phyloP scores from a whole-genome alignment of 2,329 filamentous ascomycete species.

The Aspergillus sp. region DNA sequence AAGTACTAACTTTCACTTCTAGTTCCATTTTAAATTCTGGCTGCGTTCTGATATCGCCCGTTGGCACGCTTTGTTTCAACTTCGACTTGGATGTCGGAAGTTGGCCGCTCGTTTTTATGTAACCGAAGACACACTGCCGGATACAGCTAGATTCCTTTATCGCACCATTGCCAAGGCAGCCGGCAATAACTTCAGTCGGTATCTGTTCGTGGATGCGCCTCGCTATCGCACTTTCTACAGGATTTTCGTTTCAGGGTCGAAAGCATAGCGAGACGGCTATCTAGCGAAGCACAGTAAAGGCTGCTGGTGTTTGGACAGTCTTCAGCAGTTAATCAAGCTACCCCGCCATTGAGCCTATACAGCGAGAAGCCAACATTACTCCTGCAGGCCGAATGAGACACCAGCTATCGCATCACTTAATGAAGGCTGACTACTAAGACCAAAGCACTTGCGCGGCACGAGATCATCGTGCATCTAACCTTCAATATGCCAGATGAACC shows the following conservation, averaged over 20 bases:
- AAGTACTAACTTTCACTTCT: no score
- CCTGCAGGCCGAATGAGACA: background rate
- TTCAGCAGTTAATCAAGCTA: no score
- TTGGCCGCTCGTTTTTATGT: background rate
- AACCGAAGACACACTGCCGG: background rate
- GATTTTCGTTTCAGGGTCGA: no score
- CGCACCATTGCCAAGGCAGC: background rate
- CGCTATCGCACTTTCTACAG: background rate
- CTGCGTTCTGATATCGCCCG: background rate
- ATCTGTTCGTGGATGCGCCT: background rate
- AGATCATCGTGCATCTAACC: background rate
- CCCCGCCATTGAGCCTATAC: no score
- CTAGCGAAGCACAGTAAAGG: no score
- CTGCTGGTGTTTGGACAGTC: no score
- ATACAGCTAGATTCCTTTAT: background rate
- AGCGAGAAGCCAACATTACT: no score
- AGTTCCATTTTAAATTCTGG: background rate
- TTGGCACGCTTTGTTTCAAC: background rate
- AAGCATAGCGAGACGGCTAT: background rate
- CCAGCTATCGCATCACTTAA: background rate
- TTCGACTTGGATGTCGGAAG: background rate
- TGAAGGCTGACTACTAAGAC: background rate
- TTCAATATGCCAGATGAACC: slow-evolving; percentile 22
- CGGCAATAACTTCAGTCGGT: background rate
- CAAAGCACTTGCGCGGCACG: background rate